Percentiles rank a stretch among this genome's conserved stretches.
phyloP scores from a whole-genome alignment of 768 basidiomycete genomes.

The Mycena latifolia region DNA sequence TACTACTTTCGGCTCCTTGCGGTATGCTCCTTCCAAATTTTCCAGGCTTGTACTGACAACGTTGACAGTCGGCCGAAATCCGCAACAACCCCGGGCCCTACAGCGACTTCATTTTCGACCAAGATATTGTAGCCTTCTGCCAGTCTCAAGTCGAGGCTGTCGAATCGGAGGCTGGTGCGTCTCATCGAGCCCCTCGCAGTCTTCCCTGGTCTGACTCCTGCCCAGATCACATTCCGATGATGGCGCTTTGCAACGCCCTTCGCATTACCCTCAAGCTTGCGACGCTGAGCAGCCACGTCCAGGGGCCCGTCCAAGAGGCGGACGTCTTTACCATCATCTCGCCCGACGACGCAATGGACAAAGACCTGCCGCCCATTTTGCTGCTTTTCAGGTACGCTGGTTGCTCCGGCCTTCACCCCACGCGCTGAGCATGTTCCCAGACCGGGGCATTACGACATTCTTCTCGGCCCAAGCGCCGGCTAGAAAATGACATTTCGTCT shows the following conservation, averaged over 20 bases:
- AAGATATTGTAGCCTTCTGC: conserved; percentile 83
- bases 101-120: conserved; percentile 81
- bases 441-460: conserved; percentile 92
- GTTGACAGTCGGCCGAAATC: conserved; percentile 78
- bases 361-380: conserved; percentile 63
- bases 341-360: conserved; percentile 55
- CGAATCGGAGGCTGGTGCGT: conserved; percentile 81
- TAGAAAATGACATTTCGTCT: not conserved
- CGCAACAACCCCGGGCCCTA: conserved; percentile 72
- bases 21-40: conserved; percentile 42
- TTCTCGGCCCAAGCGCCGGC: conserved; percentile 43
- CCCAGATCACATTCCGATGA: conserved; percentile 35
- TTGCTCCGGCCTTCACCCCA: not conserved
- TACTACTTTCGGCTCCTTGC: conserved; percentile 87
- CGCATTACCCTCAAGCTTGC: conserved; percentile 37
- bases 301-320: conserved; percentile 73
- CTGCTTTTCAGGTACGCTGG: conserved; percentile 77
- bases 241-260: conserved; percentile 36
- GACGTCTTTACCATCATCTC: conserved; percentile 55
- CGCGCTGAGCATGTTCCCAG: conserved; percentile 50
- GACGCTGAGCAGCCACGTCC: conserved; percentile 72
- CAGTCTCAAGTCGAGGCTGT: conserved; percentile 80
- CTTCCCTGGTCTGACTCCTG: not conserved
- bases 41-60: not conserved
- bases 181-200: conserved; percentile 58